phyloP scores from a whole-genome alignment of 2,329 filamentous ascomycete species.

The Alternaria rosae region DNA sequence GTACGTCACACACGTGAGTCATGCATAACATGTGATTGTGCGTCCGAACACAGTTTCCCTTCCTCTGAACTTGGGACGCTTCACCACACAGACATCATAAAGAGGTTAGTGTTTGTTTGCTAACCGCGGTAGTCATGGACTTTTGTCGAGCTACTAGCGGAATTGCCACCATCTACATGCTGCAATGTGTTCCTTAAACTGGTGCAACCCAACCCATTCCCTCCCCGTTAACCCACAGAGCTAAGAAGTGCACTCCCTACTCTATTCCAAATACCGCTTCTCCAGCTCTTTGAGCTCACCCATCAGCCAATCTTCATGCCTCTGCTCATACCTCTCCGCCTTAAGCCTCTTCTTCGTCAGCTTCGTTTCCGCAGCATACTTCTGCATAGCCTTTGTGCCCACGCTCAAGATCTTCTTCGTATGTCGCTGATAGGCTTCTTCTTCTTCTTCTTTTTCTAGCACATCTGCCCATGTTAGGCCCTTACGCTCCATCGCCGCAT shows the following conservation, averaged over 20 bases:
- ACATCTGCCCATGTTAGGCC: background rate
- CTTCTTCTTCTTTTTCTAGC: background rate
- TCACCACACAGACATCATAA: background rate
- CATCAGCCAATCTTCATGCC: slow-evolving; percentile 2
- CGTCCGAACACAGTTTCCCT: background rate
- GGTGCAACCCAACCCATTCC: background rate
- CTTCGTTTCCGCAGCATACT: background rate
- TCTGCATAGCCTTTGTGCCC: slow-evolving; percentile 7
- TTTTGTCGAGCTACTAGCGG: background rate
- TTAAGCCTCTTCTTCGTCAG: slow-evolving; percentile 8
- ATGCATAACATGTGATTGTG: background rate
- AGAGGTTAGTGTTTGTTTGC: background rate
- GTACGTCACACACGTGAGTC: slow-evolving; percentile 3
- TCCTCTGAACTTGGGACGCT: background rate
- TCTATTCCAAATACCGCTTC: background rate
- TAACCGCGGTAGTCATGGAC: background rate
- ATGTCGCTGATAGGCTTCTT: slow-evolving; percentile 2
- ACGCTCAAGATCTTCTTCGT: background rate
- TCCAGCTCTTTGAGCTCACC: background rate
- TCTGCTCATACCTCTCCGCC: slow-evolving; percentile 12
- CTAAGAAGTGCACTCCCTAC: background rate
- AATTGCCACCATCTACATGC: background rate
- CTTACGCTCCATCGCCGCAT: slow-evolving; percentile 7
- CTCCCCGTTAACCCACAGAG: background rate
- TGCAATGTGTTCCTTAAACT: background rate